phyloP scores from a whole-genome alignment of 2,329 filamentous ascomycete genomes.

The Colletotrichum sp. region DNA sequence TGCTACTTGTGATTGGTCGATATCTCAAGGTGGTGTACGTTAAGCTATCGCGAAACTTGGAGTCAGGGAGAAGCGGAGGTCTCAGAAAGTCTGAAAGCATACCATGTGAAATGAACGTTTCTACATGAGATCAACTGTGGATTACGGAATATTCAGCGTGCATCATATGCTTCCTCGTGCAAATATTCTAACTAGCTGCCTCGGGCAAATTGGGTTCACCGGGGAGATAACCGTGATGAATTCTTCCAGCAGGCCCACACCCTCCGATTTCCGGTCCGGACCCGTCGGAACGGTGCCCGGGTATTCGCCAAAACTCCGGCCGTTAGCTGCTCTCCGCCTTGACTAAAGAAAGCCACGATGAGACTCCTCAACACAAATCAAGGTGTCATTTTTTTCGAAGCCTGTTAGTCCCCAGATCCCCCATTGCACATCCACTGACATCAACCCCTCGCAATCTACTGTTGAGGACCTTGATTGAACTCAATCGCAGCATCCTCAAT shows the following conservation, averaged over 20 bases:
- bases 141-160: neutral
- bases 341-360: neutral
- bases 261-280: neutral
- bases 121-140: neutral
- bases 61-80: neutral
- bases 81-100: neutral
- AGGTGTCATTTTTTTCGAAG: rapidly evolving
- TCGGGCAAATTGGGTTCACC: neutral
- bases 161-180: neutral
- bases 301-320: neutral
- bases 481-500: neutral
- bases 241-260: neutral
- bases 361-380: neutral
- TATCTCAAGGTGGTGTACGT: neutral
- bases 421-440: neutral
- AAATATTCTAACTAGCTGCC: neutral
- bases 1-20: neutral
- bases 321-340: neutral
- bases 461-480: neutral
- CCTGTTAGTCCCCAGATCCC: neutral
- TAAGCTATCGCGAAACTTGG: neutral
- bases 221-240: neutral
- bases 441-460: rapidly evolving
- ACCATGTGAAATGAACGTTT: neutral
- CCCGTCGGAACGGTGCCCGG: neutral